Evolutionary conservation across 495 filamentous ascomycete species (phyloP), one percentile per base, ranked within the genome.

Genomic region (Jackrogersella minutella): DNA sequence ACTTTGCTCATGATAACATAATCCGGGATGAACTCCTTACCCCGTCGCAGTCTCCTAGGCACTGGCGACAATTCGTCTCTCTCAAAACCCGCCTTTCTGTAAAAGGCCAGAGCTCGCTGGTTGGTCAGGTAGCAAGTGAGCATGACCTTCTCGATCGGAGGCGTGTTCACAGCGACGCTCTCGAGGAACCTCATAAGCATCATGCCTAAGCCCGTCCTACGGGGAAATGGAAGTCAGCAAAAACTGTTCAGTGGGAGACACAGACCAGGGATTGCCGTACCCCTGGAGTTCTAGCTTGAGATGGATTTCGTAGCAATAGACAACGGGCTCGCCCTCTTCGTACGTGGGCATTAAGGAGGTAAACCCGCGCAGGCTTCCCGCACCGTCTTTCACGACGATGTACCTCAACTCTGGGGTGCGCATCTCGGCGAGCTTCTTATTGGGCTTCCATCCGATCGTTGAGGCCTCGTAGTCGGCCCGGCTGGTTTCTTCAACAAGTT

Each of bases 291-390:
- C 67, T 1, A 81, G 76, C 37, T 81, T 74, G 7, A 96, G 79
- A 64, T 97, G 93, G 19, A 97, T 86, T 79, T 97, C 93, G 74
- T 97, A 97, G 76, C 90, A 90, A 68, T 96, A 97, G 2, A 93
- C 66, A 4, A 96, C 91, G 11, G 89, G 83, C 26, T 85, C 77
- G 0, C 86, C 85, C 61, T 90, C 90, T 68, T 97, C 93, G 63
- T 89, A 87, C 6, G 91, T 93, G 2, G 91, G 85, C 90, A 93
- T 92, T 70, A 95, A 87, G 2, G 91, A 94, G 1, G 89, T 78
- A 61, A 96, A 97, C 0, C 87, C 93, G 2, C 79, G 74, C 0
- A 90, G 68, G 1, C 55, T 17, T 14, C 62, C 62, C 0, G 63
- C 46, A 1, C 47, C 56, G 6, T 77, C 68, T 33, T 84, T 84